These are phyloP conservation scores for Haematococcus lacustris DNA, from an alignment of 139 green algal species.

Conservation along the genomic window DNA sequence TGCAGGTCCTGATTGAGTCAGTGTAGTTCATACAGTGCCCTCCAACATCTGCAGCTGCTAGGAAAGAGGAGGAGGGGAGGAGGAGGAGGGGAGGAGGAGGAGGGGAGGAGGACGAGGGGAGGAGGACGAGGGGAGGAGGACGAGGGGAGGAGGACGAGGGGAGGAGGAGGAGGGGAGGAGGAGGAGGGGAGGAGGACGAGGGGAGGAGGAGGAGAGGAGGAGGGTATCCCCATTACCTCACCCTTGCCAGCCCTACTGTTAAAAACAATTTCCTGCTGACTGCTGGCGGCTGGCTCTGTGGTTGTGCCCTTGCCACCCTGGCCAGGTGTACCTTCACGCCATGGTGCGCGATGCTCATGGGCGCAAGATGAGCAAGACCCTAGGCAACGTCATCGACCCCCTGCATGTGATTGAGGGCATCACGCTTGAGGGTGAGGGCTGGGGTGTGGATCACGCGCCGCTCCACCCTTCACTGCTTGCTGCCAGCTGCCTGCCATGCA, in stretches of 20 bases:
- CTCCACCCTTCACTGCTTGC: background rate
- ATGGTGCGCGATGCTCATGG: conserved; percentile 84
- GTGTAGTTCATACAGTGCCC: background rate
- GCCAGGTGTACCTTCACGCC: conserved; percentile 86
- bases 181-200: too few relatives aligned
- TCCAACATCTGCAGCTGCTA: too few relatives aligned
- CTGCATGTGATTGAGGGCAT: conserved; percentile 86
- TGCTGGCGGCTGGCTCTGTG: background rate
- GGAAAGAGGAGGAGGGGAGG: too few relatives aligned
- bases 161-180: background rate
- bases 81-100: too few relatives aligned
- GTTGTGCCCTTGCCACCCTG: background rate
- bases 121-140: too few relatives aligned
- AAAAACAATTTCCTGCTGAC: background rate
- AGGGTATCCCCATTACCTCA: too few relatives aligned
- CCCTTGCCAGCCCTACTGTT: background rate
- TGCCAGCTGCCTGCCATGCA: background rate
- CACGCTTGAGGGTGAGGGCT: conserved; percentile 25
- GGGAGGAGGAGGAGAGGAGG: too few relatives aligned
- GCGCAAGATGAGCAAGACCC: conserved; percentile 87
- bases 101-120: too few relatives aligned
- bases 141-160: background rate
- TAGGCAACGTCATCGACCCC: conserved; percentile 96
- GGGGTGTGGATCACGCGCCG: background rate
- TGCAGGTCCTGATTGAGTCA: background rate